Conservation (phyloP, 139 green algal species). For the Chara braunii region DNA sequence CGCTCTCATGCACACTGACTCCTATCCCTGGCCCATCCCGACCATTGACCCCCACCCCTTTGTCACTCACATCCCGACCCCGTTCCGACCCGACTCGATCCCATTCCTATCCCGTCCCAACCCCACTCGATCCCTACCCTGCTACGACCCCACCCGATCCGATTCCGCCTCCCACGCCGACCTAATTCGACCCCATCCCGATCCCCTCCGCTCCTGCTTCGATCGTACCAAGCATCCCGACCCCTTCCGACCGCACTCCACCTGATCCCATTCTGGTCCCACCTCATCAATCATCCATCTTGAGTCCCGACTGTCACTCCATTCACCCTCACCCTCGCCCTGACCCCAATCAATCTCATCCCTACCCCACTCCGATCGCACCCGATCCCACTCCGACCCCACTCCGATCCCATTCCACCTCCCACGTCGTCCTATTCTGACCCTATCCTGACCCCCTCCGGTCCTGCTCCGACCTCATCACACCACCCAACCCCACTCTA, state of each 20-base stretch:
- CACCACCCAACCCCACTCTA: no score
- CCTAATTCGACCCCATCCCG: no score
- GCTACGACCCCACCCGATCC: neutral
- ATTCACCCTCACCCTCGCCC: neutral
- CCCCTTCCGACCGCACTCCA: neutral
- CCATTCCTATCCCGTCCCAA: neutral
- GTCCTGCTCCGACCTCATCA: neutral
- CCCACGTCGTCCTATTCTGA: neutral
- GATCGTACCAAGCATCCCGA: neutral
- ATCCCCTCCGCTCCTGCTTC: no score
- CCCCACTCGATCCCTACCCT: neutral
- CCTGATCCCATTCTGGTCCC: neutral
- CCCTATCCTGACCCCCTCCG: neutral
- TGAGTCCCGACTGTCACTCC: no score
- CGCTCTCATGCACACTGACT: no score
- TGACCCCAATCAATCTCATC: no score
- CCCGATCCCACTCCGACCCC: neutral
- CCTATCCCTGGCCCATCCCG: conserved; percentile 3
- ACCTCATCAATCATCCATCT: neutral
- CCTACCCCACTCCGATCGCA: no score
- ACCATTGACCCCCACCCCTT: neutral
- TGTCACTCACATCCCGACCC: neutral
- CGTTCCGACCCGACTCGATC: conserved; percentile 33
- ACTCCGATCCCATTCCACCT: neutral
- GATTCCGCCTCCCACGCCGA: no score